Evolutionary conservation across 2,329 filamentous ascomycete genomes (phyloP).

Genomic region (Ramularia collo-cygni): DNA sequence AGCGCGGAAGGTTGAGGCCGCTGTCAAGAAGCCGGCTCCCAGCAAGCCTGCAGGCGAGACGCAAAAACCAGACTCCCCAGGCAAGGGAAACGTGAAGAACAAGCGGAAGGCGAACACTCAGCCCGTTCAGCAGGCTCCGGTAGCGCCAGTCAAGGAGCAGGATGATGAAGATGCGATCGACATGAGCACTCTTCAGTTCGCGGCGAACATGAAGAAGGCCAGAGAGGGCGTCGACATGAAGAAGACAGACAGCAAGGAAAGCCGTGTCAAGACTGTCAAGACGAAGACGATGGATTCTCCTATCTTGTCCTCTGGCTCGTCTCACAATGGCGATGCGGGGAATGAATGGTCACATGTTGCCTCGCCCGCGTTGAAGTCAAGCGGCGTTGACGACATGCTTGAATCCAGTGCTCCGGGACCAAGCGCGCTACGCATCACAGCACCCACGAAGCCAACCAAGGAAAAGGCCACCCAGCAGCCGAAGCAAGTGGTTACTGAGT

Average conservation of each 20-base stretch:
- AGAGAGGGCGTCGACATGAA: slow-evolving; percentile 59
- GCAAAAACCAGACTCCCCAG: slow-evolving; percentile 1
- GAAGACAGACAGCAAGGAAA: slow-evolving; percentile 55
- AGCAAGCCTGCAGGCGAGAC: neutral
- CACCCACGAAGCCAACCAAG: slow-evolving; percentile 49
- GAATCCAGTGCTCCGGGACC: slow-evolving; percentile 63
- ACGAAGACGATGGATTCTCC: slow-evolving; percentile 31
- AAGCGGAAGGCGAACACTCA: slow-evolving; percentile 30
- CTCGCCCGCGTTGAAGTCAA: slow-evolving; percentile 57
- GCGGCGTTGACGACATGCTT: slow-evolving; percentile 85
- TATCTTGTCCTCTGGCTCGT: slow-evolving; percentile 53
- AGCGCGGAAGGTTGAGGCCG: slow-evolving; percentile 5
- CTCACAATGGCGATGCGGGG: slow-evolving; percentile 68
- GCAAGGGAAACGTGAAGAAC: slow-evolving; percentile 17
- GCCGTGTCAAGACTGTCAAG: slow-evolving; percentile 42
- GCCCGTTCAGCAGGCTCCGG: slow-evolving; percentile 7
- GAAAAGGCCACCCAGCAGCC: slow-evolving; percentile 53
- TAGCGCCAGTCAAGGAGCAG: slow-evolving; percentile 25
- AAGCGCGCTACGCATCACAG: slow-evolving; percentile 71
- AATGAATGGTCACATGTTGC: slow-evolving; percentile 67
- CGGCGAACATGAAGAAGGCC: slow-evolving; percentile 62
- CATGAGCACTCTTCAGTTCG: slow-evolving; percentile 68
- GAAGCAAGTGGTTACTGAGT: slow-evolving; percentile 55
- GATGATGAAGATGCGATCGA: slow-evolving; percentile 50
- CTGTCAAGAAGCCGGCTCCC: neutral